These are phyloP conservation scores for Boechera retrofracta DNA, from an alignment of 345 rosid species.

Conservation along the genomic window DNA sequence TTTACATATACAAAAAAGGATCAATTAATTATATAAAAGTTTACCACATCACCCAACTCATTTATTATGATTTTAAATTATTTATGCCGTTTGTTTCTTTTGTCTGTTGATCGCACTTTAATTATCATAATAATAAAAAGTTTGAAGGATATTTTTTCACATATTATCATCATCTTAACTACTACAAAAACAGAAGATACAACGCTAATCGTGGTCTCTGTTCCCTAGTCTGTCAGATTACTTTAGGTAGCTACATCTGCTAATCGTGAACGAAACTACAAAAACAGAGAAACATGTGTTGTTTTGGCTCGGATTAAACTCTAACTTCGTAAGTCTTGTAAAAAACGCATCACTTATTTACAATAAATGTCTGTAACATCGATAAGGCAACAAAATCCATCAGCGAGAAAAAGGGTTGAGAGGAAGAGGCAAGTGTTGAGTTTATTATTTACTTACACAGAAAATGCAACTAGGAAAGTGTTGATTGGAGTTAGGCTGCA, in stretches of 20 bases:
- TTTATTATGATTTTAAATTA: too few species aligned
- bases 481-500: constrained; percentile 13
- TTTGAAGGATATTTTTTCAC: too few species aligned
- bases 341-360: constrained; percentile 13
- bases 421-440: not conserved
- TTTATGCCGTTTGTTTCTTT: too few species aligned
- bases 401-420: not conserved
- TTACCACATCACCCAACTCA: too few species aligned
- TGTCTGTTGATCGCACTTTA: too few species aligned
- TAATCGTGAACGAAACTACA: not conserved
- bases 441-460: constrained; percentile 23
- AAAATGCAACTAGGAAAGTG: constrained; percentile 1
- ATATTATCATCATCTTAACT: too few species aligned
- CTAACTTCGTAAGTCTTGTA: not conserved
- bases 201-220: too few species aligned
- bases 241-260: not conserved
- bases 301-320: constrained; percentile 9
- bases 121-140: too few species aligned
- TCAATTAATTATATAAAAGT: too few species aligned
- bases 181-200: too few species aligned
- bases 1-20: too few species aligned
- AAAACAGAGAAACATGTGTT: not conserved
- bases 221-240: too few species aligned
- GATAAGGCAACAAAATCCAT: not conserved
- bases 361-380: not conserved